Conservation (phyloP, 768 basidiomycete species). For the Galerina sulciceps region DNA sequence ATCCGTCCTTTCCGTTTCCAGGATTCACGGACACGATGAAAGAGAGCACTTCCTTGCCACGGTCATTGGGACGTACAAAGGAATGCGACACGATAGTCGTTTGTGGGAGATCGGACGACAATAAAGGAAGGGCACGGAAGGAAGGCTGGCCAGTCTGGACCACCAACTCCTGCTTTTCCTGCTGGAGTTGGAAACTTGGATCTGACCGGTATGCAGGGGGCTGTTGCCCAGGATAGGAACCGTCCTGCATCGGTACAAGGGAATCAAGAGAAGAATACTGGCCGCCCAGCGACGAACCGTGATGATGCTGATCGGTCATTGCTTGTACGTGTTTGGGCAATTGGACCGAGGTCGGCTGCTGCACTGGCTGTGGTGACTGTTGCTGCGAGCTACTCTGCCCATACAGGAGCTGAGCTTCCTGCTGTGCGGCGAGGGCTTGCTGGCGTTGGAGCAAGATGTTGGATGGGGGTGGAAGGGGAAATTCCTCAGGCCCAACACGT, state of each 20-base stretch:
- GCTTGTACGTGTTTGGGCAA: constrained; percentile 27
- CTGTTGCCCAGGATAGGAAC: constrained; percentile 12
- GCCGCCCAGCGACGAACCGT: constrained; percentile 10
- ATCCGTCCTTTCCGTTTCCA: constrained; percentile 69
- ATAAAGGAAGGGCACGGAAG: constrained; percentile 75
- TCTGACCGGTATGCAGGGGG: constrained; percentile 13
- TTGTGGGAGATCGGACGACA: constrained; percentile 72
- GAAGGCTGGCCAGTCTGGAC: constrained; percentile 39
- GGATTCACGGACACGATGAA: constrained; percentile 83
- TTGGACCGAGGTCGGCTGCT: constrained; percentile 14
- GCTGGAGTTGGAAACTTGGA: constrained; percentile 19
- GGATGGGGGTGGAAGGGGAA: constrained; percentile 51
- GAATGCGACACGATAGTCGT: constrained; percentile 82
- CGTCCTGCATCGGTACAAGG: constrained; percentile 19
- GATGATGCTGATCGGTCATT: constrained; percentile 21
- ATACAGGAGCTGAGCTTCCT: constrained; percentile 20
- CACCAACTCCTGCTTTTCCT: constrained; percentile 24
- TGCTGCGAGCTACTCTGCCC: constrained; percentile 5
- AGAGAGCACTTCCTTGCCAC: constrained; percentile 89
- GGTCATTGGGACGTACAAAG: constrained; percentile 85
- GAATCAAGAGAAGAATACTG: constrained; percentile 17
- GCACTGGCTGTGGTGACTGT: constrained; percentile 7
- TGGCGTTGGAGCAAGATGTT: constrained; percentile 28
- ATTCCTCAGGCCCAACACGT: constrained; percentile 52
- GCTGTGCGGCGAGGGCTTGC: constrained; percentile 25